Evolutionary conservation across 306 rosid species (phyloP).

Genomic region (Dicorynia guianensis): DNA sequence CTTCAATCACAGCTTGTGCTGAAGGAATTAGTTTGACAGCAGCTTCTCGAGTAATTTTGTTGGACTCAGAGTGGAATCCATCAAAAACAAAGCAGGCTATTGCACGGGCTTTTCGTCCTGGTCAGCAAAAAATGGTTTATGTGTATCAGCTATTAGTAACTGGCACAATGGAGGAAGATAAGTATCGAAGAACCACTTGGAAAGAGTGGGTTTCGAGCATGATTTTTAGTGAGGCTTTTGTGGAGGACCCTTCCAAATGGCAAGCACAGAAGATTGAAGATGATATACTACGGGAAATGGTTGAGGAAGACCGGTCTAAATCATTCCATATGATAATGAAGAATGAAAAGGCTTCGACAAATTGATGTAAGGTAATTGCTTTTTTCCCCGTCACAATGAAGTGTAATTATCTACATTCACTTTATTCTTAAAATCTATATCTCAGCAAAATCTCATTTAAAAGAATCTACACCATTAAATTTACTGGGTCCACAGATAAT

Average conservation of each 20-base stretch:
- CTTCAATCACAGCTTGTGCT: constrained; percentile 95
- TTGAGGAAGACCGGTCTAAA: constrained; percentile 77
- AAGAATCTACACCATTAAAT: too few species aligned
- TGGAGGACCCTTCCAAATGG: constrained; percentile 91
- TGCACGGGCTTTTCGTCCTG: constrained; percentile 92
- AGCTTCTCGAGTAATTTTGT: constrained; percentile 85
- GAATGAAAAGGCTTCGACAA: constrained; percentile 90
- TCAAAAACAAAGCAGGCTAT: constrained; percentile 97
- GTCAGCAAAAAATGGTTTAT: constrained; percentile 85
- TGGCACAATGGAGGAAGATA: constrained; percentile 86
- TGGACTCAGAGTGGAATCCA: constrained; percentile 98
- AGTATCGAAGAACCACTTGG: constrained; percentile 83
- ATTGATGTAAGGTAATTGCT: constrained; percentile 57
- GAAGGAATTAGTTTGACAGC: constrained; percentile 98
- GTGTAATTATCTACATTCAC: neutral
- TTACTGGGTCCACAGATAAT: too few species aligned
- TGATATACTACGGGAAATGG: constrained; percentile 84
- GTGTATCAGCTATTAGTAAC: constrained; percentile 89
- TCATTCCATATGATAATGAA: constrained; percentile 92
- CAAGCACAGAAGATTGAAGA: constrained; percentile 93
- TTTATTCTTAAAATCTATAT: too few species aligned
- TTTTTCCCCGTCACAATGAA: neutral
- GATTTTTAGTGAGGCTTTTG: constrained; percentile 94
- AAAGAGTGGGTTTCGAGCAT: constrained; percentile 96
- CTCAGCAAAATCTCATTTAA: too few species aligned